A percentile compares a stretch with the other conserved stretches of the same genome.
phyloP scores from a whole-genome alignment of 495 filamentous ascomycete genomes.

The Hapsidospora chrysogenum region DNA sequence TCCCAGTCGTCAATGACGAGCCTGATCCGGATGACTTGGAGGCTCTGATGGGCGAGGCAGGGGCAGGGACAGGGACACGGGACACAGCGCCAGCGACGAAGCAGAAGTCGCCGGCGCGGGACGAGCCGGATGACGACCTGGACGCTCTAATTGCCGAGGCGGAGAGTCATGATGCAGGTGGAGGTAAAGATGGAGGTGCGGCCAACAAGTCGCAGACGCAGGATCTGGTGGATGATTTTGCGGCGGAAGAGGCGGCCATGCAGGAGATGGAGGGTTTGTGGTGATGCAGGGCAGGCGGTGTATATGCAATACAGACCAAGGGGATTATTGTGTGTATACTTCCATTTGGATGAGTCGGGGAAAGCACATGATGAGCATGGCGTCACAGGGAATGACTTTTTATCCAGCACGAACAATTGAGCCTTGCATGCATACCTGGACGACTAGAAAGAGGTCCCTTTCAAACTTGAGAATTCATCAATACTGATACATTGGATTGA shows the following conservation, averaged over 20 bases:
- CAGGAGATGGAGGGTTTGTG: conserved; percentile 46
- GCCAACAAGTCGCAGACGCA: conserved; percentile 5
- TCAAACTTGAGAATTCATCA: too few species aligned
- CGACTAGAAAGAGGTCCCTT: too few species aligned
- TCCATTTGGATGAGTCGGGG: too few species aligned
- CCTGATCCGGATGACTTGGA: conserved; percentile 35
- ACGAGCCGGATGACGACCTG: conserved; percentile 7
- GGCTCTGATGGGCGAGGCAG: conserved; percentile 31
- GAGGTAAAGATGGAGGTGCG: background rate
- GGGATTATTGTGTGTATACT: too few species aligned
- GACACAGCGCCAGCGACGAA: background rate
- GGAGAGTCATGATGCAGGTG: conserved; percentile 2
- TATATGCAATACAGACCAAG: too few species aligned
- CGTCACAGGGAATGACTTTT: too few species aligned
- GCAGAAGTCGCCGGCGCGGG: background rate
- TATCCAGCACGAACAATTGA: too few species aligned
- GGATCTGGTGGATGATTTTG: too few species aligned
- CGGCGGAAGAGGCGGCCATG: conserved; percentile 52
- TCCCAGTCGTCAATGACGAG: conserved; percentile 5
- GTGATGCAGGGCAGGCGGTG: conserved; percentile 27
- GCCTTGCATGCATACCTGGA: too few species aligned
- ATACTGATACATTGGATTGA: too few species aligned
- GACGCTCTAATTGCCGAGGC: conserved; percentile 12
- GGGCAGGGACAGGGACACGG: conserved; percentile 6
- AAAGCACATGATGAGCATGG: too few species aligned